Percentiles rank a stretch among this genome's conserved stretches.
These are phyloP conservation scores for Calonectria honghensis DNA, from an alignment of 2,329 filamentous ascomycete species.

Conservation along the genomic window DNA sequence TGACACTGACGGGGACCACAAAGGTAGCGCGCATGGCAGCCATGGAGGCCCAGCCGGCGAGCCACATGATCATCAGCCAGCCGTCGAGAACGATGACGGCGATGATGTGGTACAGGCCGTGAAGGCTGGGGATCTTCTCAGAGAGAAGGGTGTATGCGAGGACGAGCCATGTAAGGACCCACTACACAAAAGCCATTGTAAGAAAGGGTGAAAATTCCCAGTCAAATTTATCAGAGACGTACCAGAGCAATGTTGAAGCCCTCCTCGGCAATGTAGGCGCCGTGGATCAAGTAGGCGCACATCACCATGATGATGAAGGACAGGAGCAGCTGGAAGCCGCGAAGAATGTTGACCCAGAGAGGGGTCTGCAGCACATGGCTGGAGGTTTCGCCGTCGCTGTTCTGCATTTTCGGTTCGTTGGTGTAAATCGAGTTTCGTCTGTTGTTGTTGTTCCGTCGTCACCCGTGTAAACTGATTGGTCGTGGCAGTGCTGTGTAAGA, in stretches of 20 bases:
- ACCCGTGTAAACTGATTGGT: conserved; percentile 33
- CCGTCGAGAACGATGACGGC: conserved; percentile 66
- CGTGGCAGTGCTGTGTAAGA: neutral
- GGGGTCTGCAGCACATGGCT: conserved; percentile 63
- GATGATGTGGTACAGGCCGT: conserved; percentile 64
- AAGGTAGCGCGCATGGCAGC: conserved; percentile 64
- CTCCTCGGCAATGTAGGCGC: conserved; percentile 48
- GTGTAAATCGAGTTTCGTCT: conserved; percentile 2
- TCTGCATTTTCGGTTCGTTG: conserved; percentile 8
- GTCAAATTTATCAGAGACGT: neutral
- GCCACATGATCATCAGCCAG: conserved; percentile 68
- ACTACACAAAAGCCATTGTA: conserved; percentile 53
- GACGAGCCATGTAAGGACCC: conserved; percentile 67
- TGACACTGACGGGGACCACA: conserved; percentile 56
- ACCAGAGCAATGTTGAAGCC: conserved; percentile 49
- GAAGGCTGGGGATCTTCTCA: conserved; percentile 62
- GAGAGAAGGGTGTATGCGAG: conserved; percentile 64
- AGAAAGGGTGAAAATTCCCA: conserved; percentile 25
- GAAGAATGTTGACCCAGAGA: conserved; percentile 65
- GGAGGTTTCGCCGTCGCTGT: neutral
- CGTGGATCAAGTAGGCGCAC: conserved; percentile 62
- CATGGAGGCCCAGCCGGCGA: conserved; percentile 64
- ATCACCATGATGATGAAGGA: conserved; percentile 66
- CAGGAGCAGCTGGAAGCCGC: conserved; percentile 64
- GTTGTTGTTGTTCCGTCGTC: neutral